Base-by-base conservation (phyloP, 1,284 basidiomycete genomes). In the Cystobasidium pallidum region DNA sequence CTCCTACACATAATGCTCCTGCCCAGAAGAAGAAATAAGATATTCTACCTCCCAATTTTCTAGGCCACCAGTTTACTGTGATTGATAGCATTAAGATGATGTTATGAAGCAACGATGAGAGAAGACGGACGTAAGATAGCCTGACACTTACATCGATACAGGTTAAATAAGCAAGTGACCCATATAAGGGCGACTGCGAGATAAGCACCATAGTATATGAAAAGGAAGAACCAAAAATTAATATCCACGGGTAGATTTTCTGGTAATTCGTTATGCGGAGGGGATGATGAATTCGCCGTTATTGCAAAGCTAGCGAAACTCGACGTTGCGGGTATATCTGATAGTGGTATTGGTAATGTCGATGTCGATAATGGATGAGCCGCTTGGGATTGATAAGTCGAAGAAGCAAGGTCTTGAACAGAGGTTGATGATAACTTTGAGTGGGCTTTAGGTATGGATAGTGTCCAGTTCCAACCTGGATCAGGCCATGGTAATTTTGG, bases 121-220 rank as follows among this genome's bases (percentile, higher is more conserved):
- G n/a, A n/a, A n/a, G n/a, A n/a, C n/a, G 43, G 49, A 32, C 13
- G 17, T 54, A 13, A 13, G 7, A 39, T 13, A 39, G 13, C 36
- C 36, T 39, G 36, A 7, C 2, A 45, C 68, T 54, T 45, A 71
- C 68, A 49, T 1, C 74, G 43, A 47, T 75, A 86, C 11, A 86
- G 79, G 17, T 84, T 83, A 77, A 86, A 86, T 8, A 86, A 81
- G 73, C 84, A 84, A 17, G 85, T 86, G 73, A 86, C 83, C 79
- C 85, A 86, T 73, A 85, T 81, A 15, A 86, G 80, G 1, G 82
- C 84, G 7, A 83, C 81, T 10, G 83, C 82, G 58, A 84, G 79
- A 65, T 84, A 84, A 63, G 80, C 43, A 13, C 78, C 78, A 66
- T 78, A 79, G 62, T 82, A 73, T 41, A 34, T 30, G n/a, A 66